phyloP scores from a whole-genome alignment of 2,329 filamentous ascomycete genomes.

The Didymella keratinophila region DNA sequence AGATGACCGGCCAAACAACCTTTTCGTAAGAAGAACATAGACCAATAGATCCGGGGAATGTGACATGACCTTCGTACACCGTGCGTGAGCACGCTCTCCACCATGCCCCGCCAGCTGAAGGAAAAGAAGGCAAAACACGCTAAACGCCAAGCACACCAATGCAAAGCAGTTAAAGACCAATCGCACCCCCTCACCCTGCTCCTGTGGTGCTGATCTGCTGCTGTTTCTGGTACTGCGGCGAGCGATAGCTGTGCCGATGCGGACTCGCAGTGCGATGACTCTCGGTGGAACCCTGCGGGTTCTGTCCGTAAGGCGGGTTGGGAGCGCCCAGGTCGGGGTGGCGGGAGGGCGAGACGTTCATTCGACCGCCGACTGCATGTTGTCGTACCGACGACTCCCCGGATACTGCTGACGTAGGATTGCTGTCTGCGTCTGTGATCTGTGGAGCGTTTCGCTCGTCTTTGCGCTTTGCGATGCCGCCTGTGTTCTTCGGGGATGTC shows the following conservation, averaged over 20 bases:
- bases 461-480: slow-evolving; percentile 61
- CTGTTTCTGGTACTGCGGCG: slow-evolving; percentile 48
- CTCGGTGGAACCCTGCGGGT: slow-evolving; percentile 44
- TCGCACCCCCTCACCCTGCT: slow-evolving; percentile 35
- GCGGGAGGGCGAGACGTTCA: slow-evolving; percentile 40
- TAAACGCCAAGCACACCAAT: slow-evolving; percentile 34
- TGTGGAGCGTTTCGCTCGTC: slow-evolving; percentile 60
- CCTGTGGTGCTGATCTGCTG: slow-evolving; percentile 49
- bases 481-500: slow-evolving; percentile 45
- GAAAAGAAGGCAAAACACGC: slow-evolving; percentile 6
- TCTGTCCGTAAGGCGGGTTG: slow-evolving; percentile 45
- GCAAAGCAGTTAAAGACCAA: slow-evolving; percentile 8
- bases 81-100: slow-evolving; percentile 7
- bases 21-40: slow-evolving; percentile 21
- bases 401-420: slow-evolving; percentile 77
- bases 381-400: slow-evolving; percentile 85
- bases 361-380: slow-evolving; percentile 55
- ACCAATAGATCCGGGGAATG: slow-evolving; percentile 22
- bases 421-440: slow-evolving; percentile 82
- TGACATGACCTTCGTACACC: slow-evolving; percentile 16
- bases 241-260: slow-evolving; percentile 50
- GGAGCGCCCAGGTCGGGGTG: slow-evolving; percentile 43
- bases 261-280: slow-evolving; percentile 48
- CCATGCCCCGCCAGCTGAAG: neutral
- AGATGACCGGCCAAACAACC: slow-evolving; percentile 4